Evolutionary conservation across 805 yeast species (phyloP).

Genomic region (Metschnikowia matae): DNA sequence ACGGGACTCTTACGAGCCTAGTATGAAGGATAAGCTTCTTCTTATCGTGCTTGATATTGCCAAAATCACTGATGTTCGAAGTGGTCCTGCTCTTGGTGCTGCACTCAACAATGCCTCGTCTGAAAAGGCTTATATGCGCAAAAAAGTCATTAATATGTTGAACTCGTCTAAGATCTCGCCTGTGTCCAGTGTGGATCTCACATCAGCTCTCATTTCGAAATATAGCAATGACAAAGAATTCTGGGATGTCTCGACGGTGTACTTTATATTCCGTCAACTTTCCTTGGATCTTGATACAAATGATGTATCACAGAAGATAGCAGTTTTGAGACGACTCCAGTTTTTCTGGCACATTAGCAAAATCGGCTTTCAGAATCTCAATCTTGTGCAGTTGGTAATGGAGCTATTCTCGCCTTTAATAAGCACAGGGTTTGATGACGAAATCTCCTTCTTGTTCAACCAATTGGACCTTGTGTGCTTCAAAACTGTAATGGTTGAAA

Average conservation of each 20-base stretch:
- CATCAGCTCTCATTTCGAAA: conserved; percentile 22
- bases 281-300: conserved; percentile 2
- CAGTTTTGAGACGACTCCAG: conserved; percentile 7
- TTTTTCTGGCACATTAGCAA: conserved; percentile 8
- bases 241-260: conserved; percentile 34
- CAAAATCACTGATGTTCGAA: conserved; percentile 36
- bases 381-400: not conserved
- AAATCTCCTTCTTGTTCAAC: conserved; percentile 12
- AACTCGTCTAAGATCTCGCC: conserved; percentile 18
- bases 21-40: conserved; percentile 22
- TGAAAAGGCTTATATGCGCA: not conserved
- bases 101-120: not conserved
- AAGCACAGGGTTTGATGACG: conserved; percentile 1
- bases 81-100: conserved; percentile 17
- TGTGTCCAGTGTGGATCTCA: conserved; percentile 24
- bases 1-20: conserved; percentile 19
- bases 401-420: conserved; percentile 5
- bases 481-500: not conserved
- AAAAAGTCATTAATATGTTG: not conserved
- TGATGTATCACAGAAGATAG: not conserved
- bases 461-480: conserved; percentile 5
- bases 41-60: conserved; percentile 37
- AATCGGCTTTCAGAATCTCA: not conserved
- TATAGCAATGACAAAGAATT: conserved; percentile 17
- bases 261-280: conserved; percentile 35